A percentile compares a stretch with the other conserved stretches of the same genome.
phyloP scores from a whole-genome alignment of 2,329 filamentous ascomycete species.

The Clarireedia hainanense region DNA sequence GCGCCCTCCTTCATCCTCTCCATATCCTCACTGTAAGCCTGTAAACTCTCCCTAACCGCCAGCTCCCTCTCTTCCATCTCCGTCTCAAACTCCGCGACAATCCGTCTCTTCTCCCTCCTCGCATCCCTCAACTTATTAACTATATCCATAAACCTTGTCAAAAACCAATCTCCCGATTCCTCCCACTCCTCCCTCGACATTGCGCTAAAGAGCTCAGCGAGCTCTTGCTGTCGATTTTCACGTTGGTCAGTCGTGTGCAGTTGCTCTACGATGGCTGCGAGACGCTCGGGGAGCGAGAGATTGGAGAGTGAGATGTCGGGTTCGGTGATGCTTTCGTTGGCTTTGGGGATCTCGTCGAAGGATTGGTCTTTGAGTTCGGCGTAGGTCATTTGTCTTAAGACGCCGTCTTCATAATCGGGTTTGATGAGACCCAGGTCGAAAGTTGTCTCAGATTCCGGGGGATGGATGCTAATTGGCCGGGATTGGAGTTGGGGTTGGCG shows the following conservation, averaged over 20 bases:
- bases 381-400: conserved; percentile 3
- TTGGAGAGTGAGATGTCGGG: conserved; percentile 3
- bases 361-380: conserved; percentile 2
- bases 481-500: conserved; percentile 3
- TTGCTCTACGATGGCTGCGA: not conserved
- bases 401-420: conserved; percentile 5
- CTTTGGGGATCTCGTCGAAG: conserved; percentile 3
- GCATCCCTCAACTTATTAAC: conserved; percentile 20
- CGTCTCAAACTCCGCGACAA: conserved; percentile 20
- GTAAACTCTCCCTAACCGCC: conserved; percentile 19
- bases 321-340: not conserved
- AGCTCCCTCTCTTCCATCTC: conserved; percentile 24
- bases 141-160: conserved; percentile 20
- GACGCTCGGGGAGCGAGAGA: not conserved
- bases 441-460: not conserved
- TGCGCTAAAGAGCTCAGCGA: conserved; percentile 16
- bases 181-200: conserved; percentile 27
- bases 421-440: not conserved
- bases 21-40: conserved; percentile 18
- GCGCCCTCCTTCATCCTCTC: conserved; percentile 24
- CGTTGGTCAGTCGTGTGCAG: not conserved
- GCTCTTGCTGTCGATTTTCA: not conserved
- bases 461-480: not conserved
- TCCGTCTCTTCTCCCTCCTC: conserved; percentile 20
- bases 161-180: conserved; percentile 26